Evolutionary conservation across 2,329 filamentous ascomycete species (phyloP).

Genomic region (Fusarium ambrosium): DNA sequence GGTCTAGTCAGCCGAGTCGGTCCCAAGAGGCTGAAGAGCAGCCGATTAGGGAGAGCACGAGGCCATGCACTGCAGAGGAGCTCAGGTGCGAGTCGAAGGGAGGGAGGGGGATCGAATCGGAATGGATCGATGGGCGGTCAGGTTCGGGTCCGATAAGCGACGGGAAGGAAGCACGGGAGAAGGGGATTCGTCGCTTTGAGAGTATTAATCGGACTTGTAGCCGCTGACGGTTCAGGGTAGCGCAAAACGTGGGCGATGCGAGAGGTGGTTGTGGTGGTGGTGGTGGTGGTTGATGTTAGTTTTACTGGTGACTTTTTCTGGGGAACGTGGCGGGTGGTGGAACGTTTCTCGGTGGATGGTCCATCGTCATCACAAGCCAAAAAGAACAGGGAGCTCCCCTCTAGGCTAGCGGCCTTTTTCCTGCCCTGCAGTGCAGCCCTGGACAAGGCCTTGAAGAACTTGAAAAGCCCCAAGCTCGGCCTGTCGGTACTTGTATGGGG

Average conservation of each 20-base stretch:
- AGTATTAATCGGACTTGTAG: conserved; percentile 5
- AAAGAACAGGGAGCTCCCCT: conserved; percentile 14
- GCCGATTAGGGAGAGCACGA: conserved; percentile 38
- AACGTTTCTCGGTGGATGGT: conserved; percentile 24
- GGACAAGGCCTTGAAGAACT: background rate
- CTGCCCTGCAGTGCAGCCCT: background rate
- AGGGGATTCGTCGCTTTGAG: conserved; percentile 17
- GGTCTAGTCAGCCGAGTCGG: background rate
- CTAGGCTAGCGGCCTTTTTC: background rate
- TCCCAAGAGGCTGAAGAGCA: conserved; percentile 41
- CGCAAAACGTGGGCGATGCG: conserved; percentile 34
- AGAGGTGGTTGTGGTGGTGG: conserved; percentile 26
- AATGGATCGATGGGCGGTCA: conserved; percentile 23
- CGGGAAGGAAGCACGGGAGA: conserved; percentile 6
- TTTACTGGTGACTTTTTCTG: conserved; percentile 20
- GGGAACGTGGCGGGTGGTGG: conserved; percentile 23
- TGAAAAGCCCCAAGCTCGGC: background rate
- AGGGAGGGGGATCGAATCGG: conserved; percentile 8
- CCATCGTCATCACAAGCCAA: conserved; percentile 44
- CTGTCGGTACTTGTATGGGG: conserved; percentile 18
- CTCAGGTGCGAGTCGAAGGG: background rate
- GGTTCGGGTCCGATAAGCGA: conserved; percentile 16
- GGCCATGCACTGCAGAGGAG: conserved; percentile 40
- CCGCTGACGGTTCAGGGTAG: conserved; percentile 14
- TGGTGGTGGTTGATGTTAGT: conserved; percentile 15